Evolutionary conservation across 2,329 filamentous ascomycete genomes (phyloP), one percentile per base, ranked within the genome.

Genomic region (Hymenoscyphus albidus): DNA sequence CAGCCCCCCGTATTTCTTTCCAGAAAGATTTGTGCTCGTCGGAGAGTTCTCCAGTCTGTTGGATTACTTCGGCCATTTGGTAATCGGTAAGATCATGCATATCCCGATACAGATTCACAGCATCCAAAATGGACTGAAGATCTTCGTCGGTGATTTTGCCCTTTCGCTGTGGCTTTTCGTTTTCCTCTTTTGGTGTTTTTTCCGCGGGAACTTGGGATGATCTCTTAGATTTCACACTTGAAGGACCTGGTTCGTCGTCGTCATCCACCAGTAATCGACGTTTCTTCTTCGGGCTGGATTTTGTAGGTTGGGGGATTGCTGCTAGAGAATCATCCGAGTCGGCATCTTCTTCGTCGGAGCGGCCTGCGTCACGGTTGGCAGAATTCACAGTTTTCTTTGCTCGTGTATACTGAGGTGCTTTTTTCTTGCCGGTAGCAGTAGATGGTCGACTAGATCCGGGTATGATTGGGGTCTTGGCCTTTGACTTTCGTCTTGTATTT

Each of bases 51-150:
- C 72, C 65, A n/a, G 64, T 57, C 31, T 59, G 59, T 22, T 77
- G 79, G 18, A 81, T 77, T 65, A 83, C 70, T 5, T 78, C 76
- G 62, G 85, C 86, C n/a, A 86, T 71, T 32, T 82, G 71, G 22
- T 70, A 59, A 64, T 83, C 78, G 0, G 75, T 77, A 70, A 84
- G 69, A 27, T 76, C 72, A 62, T 82, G 70, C 10, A 80, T 76
- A 0, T 77, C 74, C 55, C 80, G 75, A 73, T 81, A 86, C 0
- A 69, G 69, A 59, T 82, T 78, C 0, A 86, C 64, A 16, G 67
- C 68, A 27, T 48, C 38, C 22, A 56, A 59, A 7, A 72, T 67
- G 7, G 62, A 40, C 9, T 66, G 55, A 4, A 67, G 27, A 18
- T 68, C 64, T 2, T 64, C 59, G 12, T 48, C 40, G 7, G 62